Evolutionary conservation across 1,139 yeast species (phyloP), one percentile per base, ranked within the genome.

Genomic region (Pichia sp.): DNA sequence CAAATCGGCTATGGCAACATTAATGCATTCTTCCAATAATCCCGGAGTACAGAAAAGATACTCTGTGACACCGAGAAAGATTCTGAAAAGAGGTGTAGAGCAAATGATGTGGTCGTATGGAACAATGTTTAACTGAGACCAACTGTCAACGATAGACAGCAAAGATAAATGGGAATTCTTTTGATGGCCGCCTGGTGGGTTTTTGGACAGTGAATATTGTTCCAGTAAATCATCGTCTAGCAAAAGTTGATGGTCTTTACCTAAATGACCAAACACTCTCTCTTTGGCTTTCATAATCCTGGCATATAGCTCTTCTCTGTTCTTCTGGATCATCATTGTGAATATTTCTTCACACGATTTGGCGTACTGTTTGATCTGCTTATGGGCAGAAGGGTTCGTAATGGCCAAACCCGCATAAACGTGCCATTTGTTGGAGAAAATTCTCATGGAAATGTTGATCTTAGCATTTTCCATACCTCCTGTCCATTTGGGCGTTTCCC

Each of bases 31-130:
- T 45, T 88, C 96, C 37, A 92, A 65, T 37, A 90, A 65, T 0
- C 83, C 85, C 0, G 94, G 92, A 0, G 90, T 79, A 57, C 95
- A 81, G 61, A 92, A 92, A 33, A 92, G 67, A 60, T 87, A 90
- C 60, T 92, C 97, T 0, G 95, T 80, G 27, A 92, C 97, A 37
- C 97, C 98, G 42, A 92, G 71, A 65, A 94, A 87, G 39, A 92
- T 87, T 59, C 98, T 73, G 62, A 90, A 92, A 34, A 83, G 58
- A 36, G 98, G 98, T 0, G 98, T 92, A 1, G 97, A 87, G 61
- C 98, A 92, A 52, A 92, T 90, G 67, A 90, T 90, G 63, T 92
- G 98, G 60, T 90, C 97, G 59, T 92, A 90, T 2, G 98, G 98
- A 27, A 85, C 81, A 39, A 92, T 87, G 1, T 84, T 85, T 41